Evolutionary conservation across 176 grass and related monocot genomes (phyloP).

Genomic region (Pontederia crassipes): DNA sequence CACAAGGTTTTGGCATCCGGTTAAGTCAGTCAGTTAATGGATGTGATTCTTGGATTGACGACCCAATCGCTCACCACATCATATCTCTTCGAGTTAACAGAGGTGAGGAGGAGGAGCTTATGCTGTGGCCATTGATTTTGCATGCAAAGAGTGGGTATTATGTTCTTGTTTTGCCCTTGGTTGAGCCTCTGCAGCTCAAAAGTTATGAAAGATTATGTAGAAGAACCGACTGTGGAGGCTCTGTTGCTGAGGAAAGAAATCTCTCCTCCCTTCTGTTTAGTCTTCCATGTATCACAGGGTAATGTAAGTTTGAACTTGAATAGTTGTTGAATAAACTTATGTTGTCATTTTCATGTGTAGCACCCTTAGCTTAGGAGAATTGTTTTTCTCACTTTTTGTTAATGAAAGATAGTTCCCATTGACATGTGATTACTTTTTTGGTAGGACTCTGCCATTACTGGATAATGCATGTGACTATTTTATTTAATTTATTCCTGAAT

Average conservation of each 20-base stretch:
- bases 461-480: not conserved
- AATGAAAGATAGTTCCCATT: no score
- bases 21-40: conserved; percentile 38
- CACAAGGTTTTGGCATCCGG: conserved; percentile 57
- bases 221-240: conserved; percentile 65
- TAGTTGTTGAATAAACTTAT: not conserved
- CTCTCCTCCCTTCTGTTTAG: conserved; percentile 74
- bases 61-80: conserved; percentile 72
- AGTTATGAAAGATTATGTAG: conserved; percentile 47
- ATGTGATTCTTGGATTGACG: conserved; percentile 86
- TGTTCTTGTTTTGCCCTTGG: conserved; percentile 60
- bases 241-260: conserved; percentile 42
- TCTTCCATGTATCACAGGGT: conserved; percentile 99
- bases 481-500: conserved; percentile 1
- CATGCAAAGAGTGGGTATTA: conserved; percentile 64
- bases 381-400: no score
- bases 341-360: conserved; percentile 1
- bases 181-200: conserved; percentile 53
- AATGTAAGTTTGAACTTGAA: conserved; percentile 67
- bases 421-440: no score
- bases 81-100: conserved; percentile 45
- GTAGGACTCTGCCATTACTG: no score
- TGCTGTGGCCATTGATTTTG: conserved; percentile 76
- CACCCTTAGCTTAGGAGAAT: not conserved
- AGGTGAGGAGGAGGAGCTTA: conserved; percentile 31